Evolutionary conservation across 371 early-diverging fungal genomes (phyloP).

Genomic region (Smittium culicis): DNA sequence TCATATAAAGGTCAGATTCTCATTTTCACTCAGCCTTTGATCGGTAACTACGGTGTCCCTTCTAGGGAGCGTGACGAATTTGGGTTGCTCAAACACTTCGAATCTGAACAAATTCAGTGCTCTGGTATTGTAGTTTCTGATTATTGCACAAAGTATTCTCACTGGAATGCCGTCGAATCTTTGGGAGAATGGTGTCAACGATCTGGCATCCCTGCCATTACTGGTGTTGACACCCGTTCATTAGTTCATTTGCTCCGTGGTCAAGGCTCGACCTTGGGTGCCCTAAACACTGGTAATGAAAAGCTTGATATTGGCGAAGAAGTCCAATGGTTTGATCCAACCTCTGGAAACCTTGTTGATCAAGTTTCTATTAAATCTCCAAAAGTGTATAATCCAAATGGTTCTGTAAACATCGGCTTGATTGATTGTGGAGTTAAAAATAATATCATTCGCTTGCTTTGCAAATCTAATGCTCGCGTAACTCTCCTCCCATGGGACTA

Average conservation of each 20-base stretch:
- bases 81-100: slow-evolving; percentile 73
- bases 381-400: slow-evolving; percentile 54
- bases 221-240: slow-evolving; percentile 90
- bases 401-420: slow-evolving; percentile 56
- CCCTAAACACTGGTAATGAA: slow-evolving; percentile 41
- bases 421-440: slow-evolving; percentile 88
- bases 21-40: slow-evolving; percentile 61
- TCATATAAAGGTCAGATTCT: slow-evolving; percentile 74
- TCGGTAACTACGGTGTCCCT: slow-evolving; percentile 90
- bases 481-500: slow-evolving; percentile 78
- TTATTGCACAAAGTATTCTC: slow-evolving; percentile 75
- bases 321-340: slow-evolving; percentile 58
- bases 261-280: slow-evolving; percentile 70
- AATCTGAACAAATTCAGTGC: slow-evolving; percentile 69
- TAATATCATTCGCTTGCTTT: slow-evolving; percentile 77
- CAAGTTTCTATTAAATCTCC: slow-evolving; percentile 52
- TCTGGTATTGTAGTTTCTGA: slow-evolving; percentile 75
- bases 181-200: slow-evolving; percentile 77
- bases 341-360: slow-evolving; percentile 60
- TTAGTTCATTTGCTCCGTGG: slow-evolving; percentile 71
- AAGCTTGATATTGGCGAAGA: slow-evolving; percentile 22
- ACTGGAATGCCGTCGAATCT: slow-evolving; percentile 78
- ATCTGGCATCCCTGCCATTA: slow-evolving; percentile 71
- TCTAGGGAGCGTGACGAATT: slow-evolving; percentile 52
- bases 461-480: slow-evolving; percentile 61